Evolutionary conservation across 768 basidiomycete genomes (phyloP).

Genomic region (Mycena chlorophos): DNA sequence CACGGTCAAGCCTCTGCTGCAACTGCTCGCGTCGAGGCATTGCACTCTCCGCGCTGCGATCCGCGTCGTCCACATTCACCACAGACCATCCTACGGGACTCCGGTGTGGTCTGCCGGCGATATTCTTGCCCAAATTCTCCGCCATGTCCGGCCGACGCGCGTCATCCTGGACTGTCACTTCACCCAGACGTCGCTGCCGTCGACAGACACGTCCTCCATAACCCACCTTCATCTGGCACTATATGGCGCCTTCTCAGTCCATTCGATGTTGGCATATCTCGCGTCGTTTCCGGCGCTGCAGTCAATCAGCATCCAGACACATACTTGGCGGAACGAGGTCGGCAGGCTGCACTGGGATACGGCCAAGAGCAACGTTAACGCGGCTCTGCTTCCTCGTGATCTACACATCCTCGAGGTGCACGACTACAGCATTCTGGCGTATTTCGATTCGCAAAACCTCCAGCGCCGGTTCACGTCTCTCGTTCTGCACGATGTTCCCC

Average conservation of each 20-base stretch:
- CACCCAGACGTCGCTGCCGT: not conserved
- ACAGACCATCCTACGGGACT: slow-evolving; percentile 4
- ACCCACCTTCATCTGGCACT: not conserved
- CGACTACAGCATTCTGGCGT: not conserved
- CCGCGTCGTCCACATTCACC: not conserved
- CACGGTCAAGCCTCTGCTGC: slow-evolving; percentile 4
- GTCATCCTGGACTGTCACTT: slow-evolving; percentile 9
- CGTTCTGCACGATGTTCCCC: not conserved
- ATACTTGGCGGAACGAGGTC: not conserved
- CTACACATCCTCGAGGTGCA: not conserved
- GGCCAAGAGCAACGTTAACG: not conserved
- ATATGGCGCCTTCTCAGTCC: not conserved
- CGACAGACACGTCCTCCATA: not conserved
- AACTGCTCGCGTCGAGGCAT: slow-evolving; percentile 1
- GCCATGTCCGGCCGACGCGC: not conserved
- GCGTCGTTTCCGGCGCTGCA: not conserved
- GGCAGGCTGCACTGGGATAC: not conserved
- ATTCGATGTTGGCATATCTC: not conserved
- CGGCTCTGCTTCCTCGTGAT: not conserved
- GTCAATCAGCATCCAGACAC: not conserved
- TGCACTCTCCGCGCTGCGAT: slow-evolving; percentile 4
- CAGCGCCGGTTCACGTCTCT: not conserved
- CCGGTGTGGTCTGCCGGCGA: slow-evolving; percentile 12
- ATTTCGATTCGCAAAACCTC: not conserved
- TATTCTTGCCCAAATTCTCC: not conserved